Percentiles rank a stretch among this genome's conserved stretches.
phyloP scores from a whole-genome alignment of 1,139 yeast genomes.

The Diutina scorzettiae region DNA sequence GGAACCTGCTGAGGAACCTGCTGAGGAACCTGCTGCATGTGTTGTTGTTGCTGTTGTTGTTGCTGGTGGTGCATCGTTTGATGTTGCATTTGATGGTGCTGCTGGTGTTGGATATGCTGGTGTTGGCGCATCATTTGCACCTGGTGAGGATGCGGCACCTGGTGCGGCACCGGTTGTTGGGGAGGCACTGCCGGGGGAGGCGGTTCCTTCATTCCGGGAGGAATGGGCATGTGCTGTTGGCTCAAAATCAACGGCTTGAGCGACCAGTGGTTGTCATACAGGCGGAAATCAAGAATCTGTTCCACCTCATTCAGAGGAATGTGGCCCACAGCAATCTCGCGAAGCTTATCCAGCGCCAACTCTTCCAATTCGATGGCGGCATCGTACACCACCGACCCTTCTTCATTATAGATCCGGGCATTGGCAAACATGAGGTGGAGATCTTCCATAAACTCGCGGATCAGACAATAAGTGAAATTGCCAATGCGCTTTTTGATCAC shows the following conservation, averaged over 20 bases:
- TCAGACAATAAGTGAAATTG: constrained; percentile 36
- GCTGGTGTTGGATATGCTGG: neutral
- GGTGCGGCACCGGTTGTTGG: constrained; percentile 4
- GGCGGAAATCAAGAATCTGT: constrained; percentile 30
- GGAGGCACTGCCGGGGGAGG: constrained; percentile 1
- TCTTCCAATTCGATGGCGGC: constrained; percentile 64
- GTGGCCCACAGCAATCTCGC: constrained; percentile 15
- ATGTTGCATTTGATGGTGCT: neutral
- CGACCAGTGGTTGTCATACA: constrained; percentile 36
- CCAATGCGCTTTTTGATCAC: constrained; percentile 49
- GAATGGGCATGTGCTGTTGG: neutral
- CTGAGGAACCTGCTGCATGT: neutral
- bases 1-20: neutral
- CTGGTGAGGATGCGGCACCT: neutral
- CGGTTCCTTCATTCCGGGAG: neutral
- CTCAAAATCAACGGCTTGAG: constrained; percentile 22
- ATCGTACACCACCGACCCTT: constrained; percentile 69
- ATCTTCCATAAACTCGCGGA: constrained; percentile 59
- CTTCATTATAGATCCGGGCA: constrained; percentile 82
- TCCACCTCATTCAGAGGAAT: constrained; percentile 18
- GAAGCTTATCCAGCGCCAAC: constrained; percentile 25
- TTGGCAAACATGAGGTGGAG: constrained; percentile 69
- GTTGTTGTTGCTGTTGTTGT: constrained; percentile 3
- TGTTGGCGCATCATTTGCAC: neutral
- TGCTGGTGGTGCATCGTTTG: neutral